Evolutionary conservation across 768 basidiomycete species (phyloP), one percentile per base, ranked within the genome.

Genomic region (Mycena polygramma): DNA sequence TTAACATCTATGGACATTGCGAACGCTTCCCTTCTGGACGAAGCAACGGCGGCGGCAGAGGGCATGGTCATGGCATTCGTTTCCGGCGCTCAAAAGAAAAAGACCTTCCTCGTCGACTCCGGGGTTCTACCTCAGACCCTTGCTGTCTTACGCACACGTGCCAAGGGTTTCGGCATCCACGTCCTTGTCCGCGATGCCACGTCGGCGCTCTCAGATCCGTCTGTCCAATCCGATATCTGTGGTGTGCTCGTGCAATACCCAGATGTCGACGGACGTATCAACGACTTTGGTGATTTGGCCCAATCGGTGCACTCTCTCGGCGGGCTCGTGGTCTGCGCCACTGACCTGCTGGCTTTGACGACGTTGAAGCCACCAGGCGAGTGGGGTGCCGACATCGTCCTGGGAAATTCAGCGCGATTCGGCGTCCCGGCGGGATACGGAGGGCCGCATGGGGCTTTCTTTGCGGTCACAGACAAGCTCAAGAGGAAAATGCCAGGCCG

Each of bases 401-500:
- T 97, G 53, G 98, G 98, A 46, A 98, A 97, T 79, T 95, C 96
- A 19, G 97, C 94, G 37, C 90, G 98, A 20, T 99, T 99, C 76
- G 98, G 98, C 77, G 97, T 99, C 19, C 97, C 97, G 22, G 89
- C 92, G 53, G 97, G 97, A n/a, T 98, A 96, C 79, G 97, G 97
- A 63, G 97, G 97, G 19, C 97, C 97, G 22, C 97, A 99, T 78
- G 97, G 93, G 22, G 98, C 95, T 0, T 99, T 99, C 87, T 99
- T 99, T 78, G 94, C 98, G 3, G 94, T 94, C 73, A 94, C 91
- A 22, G 95, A 99, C 66, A 90, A 87, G 71, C 83, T 99, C 64
- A 99, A 99, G 87, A 86, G 97, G 73, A 97, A 97, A 84, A 98
- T 99, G 95, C 98, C 98, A n/a, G 98, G 98, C 63, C 89, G 98